Evolutionary conservation across 768 basidiomycete genomes (phyloP).

Genomic region (Leccinum rimulosum): DNA sequence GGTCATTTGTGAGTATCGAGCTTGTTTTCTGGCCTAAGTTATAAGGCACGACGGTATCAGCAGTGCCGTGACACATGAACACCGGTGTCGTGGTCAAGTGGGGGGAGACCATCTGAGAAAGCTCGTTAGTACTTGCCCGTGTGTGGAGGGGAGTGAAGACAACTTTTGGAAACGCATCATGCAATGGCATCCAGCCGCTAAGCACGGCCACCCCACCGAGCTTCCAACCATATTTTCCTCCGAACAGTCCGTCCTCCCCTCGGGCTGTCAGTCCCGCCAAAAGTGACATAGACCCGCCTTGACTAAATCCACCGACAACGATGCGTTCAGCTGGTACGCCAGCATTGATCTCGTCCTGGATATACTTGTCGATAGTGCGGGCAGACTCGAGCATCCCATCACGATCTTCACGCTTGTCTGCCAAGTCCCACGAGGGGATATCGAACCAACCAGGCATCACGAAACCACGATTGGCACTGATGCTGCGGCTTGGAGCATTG

Average conservation of each 20-base stretch:
- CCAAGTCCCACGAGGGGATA: conserved; percentile 60
- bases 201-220: conserved; percentile 71
- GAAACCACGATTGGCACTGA: conserved; percentile 72
- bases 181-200: conserved; percentile 79
- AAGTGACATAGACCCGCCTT: conserved; percentile 79
- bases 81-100: conserved; percentile 65
- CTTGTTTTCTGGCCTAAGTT: conserved; percentile 52
- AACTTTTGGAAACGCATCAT: conserved; percentile 63
- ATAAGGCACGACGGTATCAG: conserved; percentile 70
- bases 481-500: conserved; percentile 39
- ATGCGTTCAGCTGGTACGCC: conserved; percentile 70
- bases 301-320: conserved; percentile 86
- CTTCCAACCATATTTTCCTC: conserved; percentile 45
- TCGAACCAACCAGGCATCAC: conserved; percentile 87
- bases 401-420: conserved; percentile 57
- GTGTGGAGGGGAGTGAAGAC: conserved; percentile 17
- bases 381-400: conserved; percentile 60
- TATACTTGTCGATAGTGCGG: conserved; percentile 59
- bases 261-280: conserved; percentile 56
- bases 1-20: conserved; percentile 50
- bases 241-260: conserved; percentile 24
- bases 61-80: conserved; percentile 84
- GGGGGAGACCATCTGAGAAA: conserved; percentile 54
- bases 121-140: conserved; percentile 3
- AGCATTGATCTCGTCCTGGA: conserved; percentile 69